phyloP scores from a whole-genome alignment of 2,329 filamentous ascomycete genomes.

The Scytalidium lignicola region DNA sequence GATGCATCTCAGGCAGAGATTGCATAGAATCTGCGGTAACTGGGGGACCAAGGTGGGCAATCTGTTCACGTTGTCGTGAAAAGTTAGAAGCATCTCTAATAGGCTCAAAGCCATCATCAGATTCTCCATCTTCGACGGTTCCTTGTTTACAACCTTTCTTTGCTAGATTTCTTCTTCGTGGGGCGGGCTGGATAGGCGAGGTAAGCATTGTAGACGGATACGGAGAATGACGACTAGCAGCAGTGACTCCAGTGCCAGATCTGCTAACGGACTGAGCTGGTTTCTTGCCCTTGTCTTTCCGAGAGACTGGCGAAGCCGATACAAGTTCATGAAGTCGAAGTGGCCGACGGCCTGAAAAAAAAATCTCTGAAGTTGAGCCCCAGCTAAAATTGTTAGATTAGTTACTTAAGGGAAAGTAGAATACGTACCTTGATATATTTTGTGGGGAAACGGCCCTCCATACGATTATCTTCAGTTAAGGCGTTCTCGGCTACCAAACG shows the following conservation, averaged over 20 bases:
- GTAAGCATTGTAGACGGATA: slow-evolving; percentile 65
- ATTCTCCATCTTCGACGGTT: slow-evolving; percentile 22
- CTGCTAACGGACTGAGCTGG: slow-evolving; percentile 11
- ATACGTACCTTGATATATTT: slow-evolving; percentile 65
- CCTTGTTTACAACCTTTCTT: slow-evolving; percentile 26
- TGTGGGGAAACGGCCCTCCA: slow-evolving; percentile 61
- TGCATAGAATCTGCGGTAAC: slow-evolving; percentile 53
- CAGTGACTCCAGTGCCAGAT: slow-evolving; percentile 21
- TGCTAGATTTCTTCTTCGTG: slow-evolving; percentile 26
- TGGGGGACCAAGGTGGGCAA: slow-evolving; percentile 46
- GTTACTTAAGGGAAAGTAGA: slow-evolving; percentile 9
- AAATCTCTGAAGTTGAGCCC: slow-evolving; percentile 22
- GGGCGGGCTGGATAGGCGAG: slow-evolving; percentile 50
- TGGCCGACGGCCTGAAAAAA: slow-evolving; percentile 19
- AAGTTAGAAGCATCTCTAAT: slow-evolving; percentile 34
- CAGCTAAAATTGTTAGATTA: slow-evolving; percentile 28
- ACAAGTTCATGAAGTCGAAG: slow-evolving; percentile 23
- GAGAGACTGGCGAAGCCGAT: slow-evolving; percentile 17
- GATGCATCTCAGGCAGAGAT: slow-evolving; percentile 53
- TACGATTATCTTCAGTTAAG: slow-evolving; percentile 63
- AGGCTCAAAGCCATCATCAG: slow-evolving; percentile 20
- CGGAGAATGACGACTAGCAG: slow-evolving; percentile 28
- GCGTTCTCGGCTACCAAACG: slow-evolving; percentile 69
- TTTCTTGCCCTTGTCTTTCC: slow-evolving; percentile 12
- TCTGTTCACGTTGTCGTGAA: slow-evolving; percentile 27